These are phyloP conservation scores for Yamadazyma takamatsuzukensis DNA, from an alignment of 805 yeast species.

Conservation along the genomic window DNA sequence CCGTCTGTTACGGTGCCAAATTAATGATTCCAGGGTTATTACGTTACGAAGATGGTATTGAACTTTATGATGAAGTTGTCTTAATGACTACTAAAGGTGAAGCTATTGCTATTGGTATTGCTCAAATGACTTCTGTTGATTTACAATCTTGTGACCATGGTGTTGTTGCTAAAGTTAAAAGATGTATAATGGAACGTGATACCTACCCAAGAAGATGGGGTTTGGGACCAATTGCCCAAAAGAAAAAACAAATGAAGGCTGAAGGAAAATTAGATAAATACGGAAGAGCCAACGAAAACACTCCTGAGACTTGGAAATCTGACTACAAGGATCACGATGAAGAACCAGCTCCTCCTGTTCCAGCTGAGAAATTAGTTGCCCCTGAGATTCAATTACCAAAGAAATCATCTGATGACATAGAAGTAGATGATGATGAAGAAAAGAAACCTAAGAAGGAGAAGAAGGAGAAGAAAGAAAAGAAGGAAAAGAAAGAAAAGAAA, in stretches of 20 bases:
- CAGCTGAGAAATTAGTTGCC: constrained; percentile 49
- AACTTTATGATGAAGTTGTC: constrained; percentile 95
- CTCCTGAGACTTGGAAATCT: constrained; percentile 90
- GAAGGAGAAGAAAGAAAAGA: constrained; percentile 34
- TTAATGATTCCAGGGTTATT: constrained; percentile 97
- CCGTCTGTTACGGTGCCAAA: constrained; percentile 98
- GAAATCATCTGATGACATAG: constrained; percentile 48
- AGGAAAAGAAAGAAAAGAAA: constrained; percentile 49
- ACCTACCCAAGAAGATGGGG: constrained; percentile 99
- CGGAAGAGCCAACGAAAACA: constrained; percentile 89
- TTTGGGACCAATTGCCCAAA: constrained; percentile 95
- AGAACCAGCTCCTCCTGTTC: constrained; percentile 56
- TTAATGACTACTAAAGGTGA: constrained; percentile 99
- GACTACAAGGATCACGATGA: constrained; percentile 71
- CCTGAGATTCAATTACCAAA: constrained; percentile 46
- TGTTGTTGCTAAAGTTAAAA: constrained; percentile 95
- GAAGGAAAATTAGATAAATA: constrained; percentile 96
- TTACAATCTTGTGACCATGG: constrained; percentile 97
- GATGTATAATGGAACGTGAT: constrained; percentile 99
- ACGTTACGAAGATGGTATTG: constrained; percentile 97
- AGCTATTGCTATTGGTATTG: constrained; percentile 97
- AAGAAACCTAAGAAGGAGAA: constrained; percentile 21
- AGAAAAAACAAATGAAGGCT: constrained; percentile 96
- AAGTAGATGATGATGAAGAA: constrained; percentile 22
- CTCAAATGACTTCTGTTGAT: constrained; percentile 98